These are phyloP conservation scores for Clavispora carvajalis DNA, from an alignment of 805 yeast genomes.

Conservation along the genomic window DNA sequence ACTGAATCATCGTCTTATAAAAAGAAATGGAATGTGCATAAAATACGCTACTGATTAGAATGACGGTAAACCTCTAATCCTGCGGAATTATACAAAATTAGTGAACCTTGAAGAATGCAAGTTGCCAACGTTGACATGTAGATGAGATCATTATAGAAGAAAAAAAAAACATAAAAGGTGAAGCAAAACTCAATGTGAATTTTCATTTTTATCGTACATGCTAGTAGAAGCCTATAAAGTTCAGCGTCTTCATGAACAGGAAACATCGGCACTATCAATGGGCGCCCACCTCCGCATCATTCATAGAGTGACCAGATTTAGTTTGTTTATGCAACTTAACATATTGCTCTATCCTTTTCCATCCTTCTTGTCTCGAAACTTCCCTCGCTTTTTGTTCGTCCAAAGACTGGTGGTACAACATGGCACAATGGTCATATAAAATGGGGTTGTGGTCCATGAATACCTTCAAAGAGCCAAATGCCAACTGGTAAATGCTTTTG, in stretches of 20 bases:
- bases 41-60: too few relatives aligned
- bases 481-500: conserved; percentile 84
- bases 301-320: conserved; percentile 2
- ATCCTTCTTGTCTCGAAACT: conserved; percentile 57
- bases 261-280: too few relatives aligned
- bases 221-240: not conserved
- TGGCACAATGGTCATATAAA: conserved; percentile 88
- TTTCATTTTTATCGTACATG: not conserved
- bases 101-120: too few relatives aligned
- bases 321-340: conserved; percentile 30
- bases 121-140: too few relatives aligned
- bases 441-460: conserved; percentile 91
- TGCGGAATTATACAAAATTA: too few relatives aligned
- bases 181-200: too few relatives aligned
- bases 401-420: conserved; percentile 72
- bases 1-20: too few relatives aligned
- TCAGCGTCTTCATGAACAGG: not conserved
- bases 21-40: too few relatives aligned
- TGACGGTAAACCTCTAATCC: too few relatives aligned
- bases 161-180: too few relatives aligned
- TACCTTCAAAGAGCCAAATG: conserved; percentile 83
- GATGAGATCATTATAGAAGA: too few relatives aligned
- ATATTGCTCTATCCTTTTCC: conserved; percentile 63
- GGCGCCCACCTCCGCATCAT: conserved; percentile 9
- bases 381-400: conserved; percentile 67